Base-by-base conservation (phyloP, 2,329 filamentous ascomycete genomes). In the Rhexocercosporidium sp. region DNA sequence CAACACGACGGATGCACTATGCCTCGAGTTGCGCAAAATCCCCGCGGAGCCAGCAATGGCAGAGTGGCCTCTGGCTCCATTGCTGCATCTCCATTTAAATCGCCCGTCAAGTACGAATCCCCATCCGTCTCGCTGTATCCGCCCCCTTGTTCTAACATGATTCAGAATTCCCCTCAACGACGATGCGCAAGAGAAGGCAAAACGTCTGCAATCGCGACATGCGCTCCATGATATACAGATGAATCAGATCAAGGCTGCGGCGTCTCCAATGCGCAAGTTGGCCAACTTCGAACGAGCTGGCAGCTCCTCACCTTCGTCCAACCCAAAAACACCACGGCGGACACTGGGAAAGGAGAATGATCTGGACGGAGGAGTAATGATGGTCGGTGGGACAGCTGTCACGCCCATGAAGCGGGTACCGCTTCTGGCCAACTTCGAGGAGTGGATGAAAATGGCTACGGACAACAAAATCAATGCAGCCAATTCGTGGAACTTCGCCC, bases 401-500 rank as follows among this genome's bases (percentile, higher is more conserved):
- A 97, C 96, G 67, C 96, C 95, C 63, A 95, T 97, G 91, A 97
- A 97, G 85, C 92, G 94, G 69, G 93, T 97, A 31, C 96, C 96
- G 0, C 92, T 99, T 74, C 84, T 99, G 64, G 96, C 96, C 76
- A 99, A 99, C 81, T 99, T 98, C 75, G 96, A 99, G 79, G 96
- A 99, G 79, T 98, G 95, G 96, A 98, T 99, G 94, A 99, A 98
- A 85, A 97, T 99, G 94, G 96, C 96, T 1, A 98, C 96, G 18
- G 96, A 99, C 82, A 99, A 99, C 82, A 96, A 96, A 81, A 99
- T 99, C 84, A 99, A 98, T 78, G 95, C 96, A 59, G 89, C 91
- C 67, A 99, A 99, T 80, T 97, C 94, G 34, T 99, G 96, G 96
- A 98, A 98, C 79, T 98, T 99, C 81, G 96, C 96, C n/a, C 87